phyloP scores from a whole-genome alignment of 75 land plant species.

The Pinus tabuliformis region DNA sequence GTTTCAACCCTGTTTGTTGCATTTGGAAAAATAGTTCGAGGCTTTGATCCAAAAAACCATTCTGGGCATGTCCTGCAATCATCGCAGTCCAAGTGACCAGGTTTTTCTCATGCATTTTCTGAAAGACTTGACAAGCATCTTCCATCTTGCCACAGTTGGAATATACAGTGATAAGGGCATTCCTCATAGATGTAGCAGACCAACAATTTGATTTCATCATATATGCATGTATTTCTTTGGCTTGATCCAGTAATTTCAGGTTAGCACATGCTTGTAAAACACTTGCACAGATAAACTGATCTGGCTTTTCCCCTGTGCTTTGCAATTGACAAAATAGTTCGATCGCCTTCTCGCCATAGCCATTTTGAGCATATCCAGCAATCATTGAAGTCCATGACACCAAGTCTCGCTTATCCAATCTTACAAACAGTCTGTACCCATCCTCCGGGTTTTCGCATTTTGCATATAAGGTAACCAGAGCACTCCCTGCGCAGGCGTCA shows the following conservation, averaged over 20 bases:
- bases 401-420: background rate
- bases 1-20: slow-evolving; percentile 23
- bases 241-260: background rate
- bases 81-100: slow-evolving; percentile 69
- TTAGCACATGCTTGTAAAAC: background rate
- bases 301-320: background rate
- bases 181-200: slow-evolving; percentile 29
- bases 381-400: no score
- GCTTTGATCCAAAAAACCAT: slow-evolving; percentile 22
- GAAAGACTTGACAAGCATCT: slow-evolving; percentile 41
- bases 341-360: slow-evolving; percentile 7
- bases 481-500: slow-evolving; percentile 13
- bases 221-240: background rate
- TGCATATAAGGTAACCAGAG: slow-evolving; percentile 14
- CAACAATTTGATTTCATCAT: background rate
- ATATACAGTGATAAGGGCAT: slow-evolving; percentile 58
- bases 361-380: slow-evolving; percentile 6
- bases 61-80: slow-evolving; percentile 48
- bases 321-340: slow-evolving; percentile 5
- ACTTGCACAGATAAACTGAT: background rate
- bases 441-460: background rate
- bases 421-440: slow-evolving; percentile 4
- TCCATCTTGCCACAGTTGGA: slow-evolving; percentile 37
- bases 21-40: slow-evolving; percentile 38
- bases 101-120: slow-evolving; percentile 47